Evolutionary conservation across 495 filamentous ascomycete genomes (phyloP).

Genomic region (Talaromyces trachyspermus): DNA sequence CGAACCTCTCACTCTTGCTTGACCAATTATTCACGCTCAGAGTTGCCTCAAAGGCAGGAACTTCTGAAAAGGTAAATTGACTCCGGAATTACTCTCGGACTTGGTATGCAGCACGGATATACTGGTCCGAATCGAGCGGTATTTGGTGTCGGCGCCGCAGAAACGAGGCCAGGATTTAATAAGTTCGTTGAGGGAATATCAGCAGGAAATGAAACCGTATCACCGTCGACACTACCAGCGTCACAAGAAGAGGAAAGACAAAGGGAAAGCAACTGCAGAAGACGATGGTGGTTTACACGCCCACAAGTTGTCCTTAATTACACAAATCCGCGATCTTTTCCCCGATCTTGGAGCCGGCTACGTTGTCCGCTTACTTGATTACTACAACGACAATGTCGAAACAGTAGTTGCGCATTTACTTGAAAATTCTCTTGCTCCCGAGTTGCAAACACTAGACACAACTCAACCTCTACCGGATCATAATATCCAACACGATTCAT

Average conservation of each 20-base stretch:
- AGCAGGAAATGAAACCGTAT: conserved; percentile 40
- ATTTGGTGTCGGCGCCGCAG: conserved; percentile 44
- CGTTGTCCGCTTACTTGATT: conserved; percentile 68
- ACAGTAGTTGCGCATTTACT: conserved; percentile 76
- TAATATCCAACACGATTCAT: conserved; percentile 18
- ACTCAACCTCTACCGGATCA: conserved; percentile 31
- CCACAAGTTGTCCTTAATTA: conserved; percentile 75
- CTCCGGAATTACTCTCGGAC: conserved; percentile 38
- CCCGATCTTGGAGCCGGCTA: conserved; percentile 82
- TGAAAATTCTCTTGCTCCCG: conserved; percentile 65
- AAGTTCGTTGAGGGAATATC: conserved; percentile 35
- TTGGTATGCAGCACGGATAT: conserved; percentile 37
- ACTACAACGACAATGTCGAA: conserved; percentile 71
- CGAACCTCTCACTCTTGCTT: conserved; percentile 62
- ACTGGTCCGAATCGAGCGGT: conserved; percentile 41
- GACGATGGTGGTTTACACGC: conserved; percentile 55
- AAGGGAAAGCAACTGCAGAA: conserved; percentile 61
- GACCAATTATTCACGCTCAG: conserved; percentile 82
- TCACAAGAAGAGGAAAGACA: conserved; percentile 50
- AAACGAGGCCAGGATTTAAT: conserved; percentile 38
- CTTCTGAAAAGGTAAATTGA: conserved; percentile 29
- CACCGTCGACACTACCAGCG: conserved; percentile 47
- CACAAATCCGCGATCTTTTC: conserved; percentile 87
- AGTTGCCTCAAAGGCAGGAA: conserved; percentile 47
- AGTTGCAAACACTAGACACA: conserved; percentile 32